Evolutionary conservation across 2,329 filamentous ascomycete genomes (phyloP).

Genomic region (Ophiostoma ulmi): DNA sequence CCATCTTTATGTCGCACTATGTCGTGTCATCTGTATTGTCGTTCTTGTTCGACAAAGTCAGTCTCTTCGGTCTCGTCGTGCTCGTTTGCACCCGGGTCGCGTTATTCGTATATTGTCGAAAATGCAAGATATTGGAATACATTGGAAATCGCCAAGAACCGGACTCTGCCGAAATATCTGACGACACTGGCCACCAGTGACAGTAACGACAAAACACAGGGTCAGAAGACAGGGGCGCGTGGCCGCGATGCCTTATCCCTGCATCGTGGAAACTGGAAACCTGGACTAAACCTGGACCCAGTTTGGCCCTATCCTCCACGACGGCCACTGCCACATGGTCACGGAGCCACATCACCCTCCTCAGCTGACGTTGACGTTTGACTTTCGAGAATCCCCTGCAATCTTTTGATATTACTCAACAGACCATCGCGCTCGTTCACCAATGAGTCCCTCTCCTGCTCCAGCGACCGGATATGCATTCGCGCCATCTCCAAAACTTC

Average conservation of each 20-base stretch:
- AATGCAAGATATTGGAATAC: not conserved
- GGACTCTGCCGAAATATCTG: not conserved
- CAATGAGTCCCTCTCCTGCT: constrained; percentile 32
- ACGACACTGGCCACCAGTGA: not conserved
- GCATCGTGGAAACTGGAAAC: not conserved
- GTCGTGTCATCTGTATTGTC: not conserved
- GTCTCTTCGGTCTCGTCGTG: not conserved
- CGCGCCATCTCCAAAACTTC: constrained; percentile 37
- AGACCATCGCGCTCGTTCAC: constrained; percentile 33
- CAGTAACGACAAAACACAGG: not conserved
- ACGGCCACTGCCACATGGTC: not conserved
- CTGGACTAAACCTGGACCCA: not conserved
- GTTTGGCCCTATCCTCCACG: not conserved
- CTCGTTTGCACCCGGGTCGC: not conserved
- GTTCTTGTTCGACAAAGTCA: not conserved
- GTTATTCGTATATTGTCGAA: not conserved
- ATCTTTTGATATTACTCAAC: constrained; percentile 20
- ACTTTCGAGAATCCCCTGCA: constrained; percentile 21
- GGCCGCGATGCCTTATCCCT: not conserved
- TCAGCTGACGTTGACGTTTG: not conserved
- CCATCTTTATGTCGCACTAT: not conserved
- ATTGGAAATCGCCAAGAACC: no score
- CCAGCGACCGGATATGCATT: constrained; percentile 34
- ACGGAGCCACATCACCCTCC: not conserved
- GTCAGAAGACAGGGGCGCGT: not conserved